Conservation (phyloP, 257 asterid species). For the Petunia axillaris region DNA sequence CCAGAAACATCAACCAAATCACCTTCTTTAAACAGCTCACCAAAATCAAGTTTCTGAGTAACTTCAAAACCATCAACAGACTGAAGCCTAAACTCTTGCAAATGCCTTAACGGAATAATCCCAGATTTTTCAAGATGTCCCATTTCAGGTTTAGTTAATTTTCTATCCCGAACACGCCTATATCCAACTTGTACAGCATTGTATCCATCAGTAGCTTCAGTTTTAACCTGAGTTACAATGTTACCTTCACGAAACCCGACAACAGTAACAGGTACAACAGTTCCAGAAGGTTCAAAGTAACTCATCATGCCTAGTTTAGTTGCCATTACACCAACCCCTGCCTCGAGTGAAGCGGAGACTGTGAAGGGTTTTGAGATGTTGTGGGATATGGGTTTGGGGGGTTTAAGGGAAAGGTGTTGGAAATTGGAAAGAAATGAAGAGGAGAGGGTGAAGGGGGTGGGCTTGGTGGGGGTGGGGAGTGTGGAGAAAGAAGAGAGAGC, state of each 20-base stretch:
- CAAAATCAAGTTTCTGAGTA: slow-evolving; percentile 59
- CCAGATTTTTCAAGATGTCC: slow-evolving; percentile 93
- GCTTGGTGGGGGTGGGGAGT: slow-evolving; percentile 24
- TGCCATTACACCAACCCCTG: slow-evolving; percentile 90
- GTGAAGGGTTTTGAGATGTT: slow-evolving; percentile 44
- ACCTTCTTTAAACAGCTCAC: slow-evolving; percentile 78
- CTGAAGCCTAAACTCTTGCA: slow-evolving; percentile 85
- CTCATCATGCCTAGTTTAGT: slow-evolving; percentile 96
- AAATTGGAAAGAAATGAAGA: slow-evolving; percentile 31
- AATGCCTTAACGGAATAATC: slow-evolving; percentile 79
- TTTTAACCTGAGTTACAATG: slow-evolving; percentile 87
- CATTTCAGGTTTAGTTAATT: slow-evolving; percentile 87
- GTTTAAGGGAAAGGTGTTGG: slow-evolving; percentile 34
- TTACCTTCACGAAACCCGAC: slow-evolving; percentile 96
- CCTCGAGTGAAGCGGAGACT: slow-evolving; percentile 78
- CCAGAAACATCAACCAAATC: slow-evolving; percentile 94
- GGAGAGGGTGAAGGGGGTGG: slow-evolving; percentile 25
- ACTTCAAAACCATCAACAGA: slow-evolving; percentile 76
- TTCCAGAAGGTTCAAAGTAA: slow-evolving; percentile 67
- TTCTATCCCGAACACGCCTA: slow-evolving; percentile 76
- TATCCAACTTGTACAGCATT: slow-evolving; percentile 90
- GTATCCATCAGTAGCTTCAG: slow-evolving; percentile 83
- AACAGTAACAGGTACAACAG: slow-evolving; percentile 86
- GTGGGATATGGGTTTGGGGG: slow-evolving; percentile 43
- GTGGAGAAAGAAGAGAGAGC: slow-evolving; percentile 51